Percentiles rank a stretch among this genome's conserved stretches.
These are phyloP conservation scores for Litsea cubeba DNA, from an alignment of 164 flowering plant species.

Conservation along the genomic window DNA sequence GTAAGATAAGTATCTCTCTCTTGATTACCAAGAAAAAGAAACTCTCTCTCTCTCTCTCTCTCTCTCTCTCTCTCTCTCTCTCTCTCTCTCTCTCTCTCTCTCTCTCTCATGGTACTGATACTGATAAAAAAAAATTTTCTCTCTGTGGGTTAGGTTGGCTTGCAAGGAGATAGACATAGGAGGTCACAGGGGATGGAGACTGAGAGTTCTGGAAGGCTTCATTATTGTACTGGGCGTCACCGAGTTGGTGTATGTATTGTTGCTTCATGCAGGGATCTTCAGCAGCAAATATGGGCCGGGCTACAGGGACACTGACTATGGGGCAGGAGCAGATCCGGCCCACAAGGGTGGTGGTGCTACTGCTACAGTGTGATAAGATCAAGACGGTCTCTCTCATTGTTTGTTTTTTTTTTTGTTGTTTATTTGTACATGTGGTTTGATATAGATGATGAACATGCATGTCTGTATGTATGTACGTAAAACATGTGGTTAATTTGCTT, in stretches of 20 bases:
- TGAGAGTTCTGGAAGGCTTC: constrained; percentile 64
- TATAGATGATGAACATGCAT: too few relatives aligned
- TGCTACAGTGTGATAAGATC: background rate
- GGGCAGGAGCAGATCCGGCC: constrained; percentile 17
- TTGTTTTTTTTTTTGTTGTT: too few relatives aligned
- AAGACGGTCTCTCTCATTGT: too few relatives aligned
- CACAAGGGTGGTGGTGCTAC: background rate
- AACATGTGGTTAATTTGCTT: too few relatives aligned
- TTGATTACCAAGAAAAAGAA: too few relatives aligned
- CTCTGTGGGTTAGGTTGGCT: constrained; percentile 45
- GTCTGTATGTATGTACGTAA: too few relatives aligned
- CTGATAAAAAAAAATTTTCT: too few relatives aligned
- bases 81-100: too few relatives aligned
- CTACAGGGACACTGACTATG: constrained; percentile 55
- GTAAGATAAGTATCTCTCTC: constrained; percentile 19
- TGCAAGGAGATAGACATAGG: constrained; percentile 83
- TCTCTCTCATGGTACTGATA: background rate
- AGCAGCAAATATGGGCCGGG: constrained; percentile 79
- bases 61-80: too few relatives aligned
- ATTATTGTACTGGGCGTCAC: constrained; percentile 62
- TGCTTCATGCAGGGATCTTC: constrained; percentile 67
- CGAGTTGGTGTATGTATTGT: constrained; percentile 49
- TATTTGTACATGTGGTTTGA: too few relatives aligned
- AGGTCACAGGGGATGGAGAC: constrained; percentile 87
- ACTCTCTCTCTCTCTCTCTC: too few relatives aligned